Percentiles rank a stretch among this genome's conserved stretches.
Conservation (phyloP, 2,329 filamentous ascomycete species). For the Aspergillus candidus region DNA sequence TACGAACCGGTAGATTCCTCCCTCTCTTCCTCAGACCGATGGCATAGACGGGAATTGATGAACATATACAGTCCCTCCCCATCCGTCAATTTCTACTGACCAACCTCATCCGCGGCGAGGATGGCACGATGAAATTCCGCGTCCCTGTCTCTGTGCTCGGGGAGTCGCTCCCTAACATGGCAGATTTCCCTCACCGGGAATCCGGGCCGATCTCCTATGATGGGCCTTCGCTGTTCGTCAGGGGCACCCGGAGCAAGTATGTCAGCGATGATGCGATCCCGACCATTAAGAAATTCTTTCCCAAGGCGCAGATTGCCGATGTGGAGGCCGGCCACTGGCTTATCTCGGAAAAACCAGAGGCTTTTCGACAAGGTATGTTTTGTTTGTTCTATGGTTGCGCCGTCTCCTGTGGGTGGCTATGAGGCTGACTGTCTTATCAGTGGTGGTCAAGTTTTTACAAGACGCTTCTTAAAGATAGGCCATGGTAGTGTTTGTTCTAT, state of each 20-base stretch:
- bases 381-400: neutral
- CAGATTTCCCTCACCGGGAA: conserved; percentile 80
- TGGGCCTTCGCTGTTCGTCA: conserved; percentile 73
- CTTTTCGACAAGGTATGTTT: conserved; percentile 33
- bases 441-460: conserved; percentile 29
- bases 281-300: conserved; percentile 38
- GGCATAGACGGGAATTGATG: neutral
- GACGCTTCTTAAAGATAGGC: neutral
- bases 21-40: neutral
- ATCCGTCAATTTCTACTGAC: conserved; percentile 89
- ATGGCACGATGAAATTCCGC: conserved; percentile 62
- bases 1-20: conserved; percentile 60
- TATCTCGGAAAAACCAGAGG: conserved; percentile 41
- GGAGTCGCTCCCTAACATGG: conserved; percentile 64
- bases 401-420: neutral
- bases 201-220: conserved; percentile 62
- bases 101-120: conserved; percentile 61
- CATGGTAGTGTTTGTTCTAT: conserved; percentile 4
- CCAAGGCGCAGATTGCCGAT: conserved; percentile 34
- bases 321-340: conserved; percentile 42
- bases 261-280: conserved; percentile 36
- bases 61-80: conserved; percentile 50
- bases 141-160: conserved; percentile 70
- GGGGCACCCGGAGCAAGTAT: conserved; percentile 37
- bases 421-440: conserved; percentile 9